Conservation (phyloP, 2,329 filamentous ascomycete species). For the Ophioceras dolichostomum region DNA sequence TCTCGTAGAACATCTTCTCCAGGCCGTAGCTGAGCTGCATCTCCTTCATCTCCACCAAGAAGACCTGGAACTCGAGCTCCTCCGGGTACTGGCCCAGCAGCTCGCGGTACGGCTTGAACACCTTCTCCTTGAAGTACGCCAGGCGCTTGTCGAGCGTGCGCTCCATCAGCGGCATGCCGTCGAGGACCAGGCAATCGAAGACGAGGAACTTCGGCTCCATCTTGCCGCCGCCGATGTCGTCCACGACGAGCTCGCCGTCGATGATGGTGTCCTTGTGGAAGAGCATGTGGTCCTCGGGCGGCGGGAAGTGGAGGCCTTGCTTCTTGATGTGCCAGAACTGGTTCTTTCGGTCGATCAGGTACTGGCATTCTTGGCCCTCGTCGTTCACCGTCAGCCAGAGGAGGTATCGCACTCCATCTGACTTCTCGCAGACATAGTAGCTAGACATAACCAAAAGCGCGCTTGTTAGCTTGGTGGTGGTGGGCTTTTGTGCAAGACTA, state of each 20-base stretch:
- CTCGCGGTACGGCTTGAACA: constrained; percentile 59
- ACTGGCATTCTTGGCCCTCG: constrained; percentile 55
- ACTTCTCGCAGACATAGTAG: constrained; percentile 98
- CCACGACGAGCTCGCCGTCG: constrained; percentile 87
- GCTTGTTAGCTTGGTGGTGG: too few species aligned
- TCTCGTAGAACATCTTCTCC: constrained; percentile 81
- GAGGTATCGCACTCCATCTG: constrained; percentile 91
- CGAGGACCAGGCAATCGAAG: constrained; percentile 83
- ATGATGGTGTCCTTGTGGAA: constrained; percentile 77
- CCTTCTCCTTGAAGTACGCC: constrained; percentile 68
- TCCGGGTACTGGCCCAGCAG: constrained; percentile 54
- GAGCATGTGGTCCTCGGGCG: constrained; percentile 43
- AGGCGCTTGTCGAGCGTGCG: constrained; percentile 79
- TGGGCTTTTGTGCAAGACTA: too few species aligned
- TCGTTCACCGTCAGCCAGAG: constrained; percentile 70
- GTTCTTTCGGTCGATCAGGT: constrained; percentile 95
- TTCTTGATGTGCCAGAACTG: constrained; percentile 80
- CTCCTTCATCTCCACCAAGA: constrained; percentile 75
- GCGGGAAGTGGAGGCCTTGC: constrained; percentile 66
- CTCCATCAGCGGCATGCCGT: constrained; percentile 62
- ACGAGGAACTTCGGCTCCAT: constrained; percentile 73
- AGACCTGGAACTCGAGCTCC: constrained; percentile 59
- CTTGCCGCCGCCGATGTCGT: constrained; percentile 56
- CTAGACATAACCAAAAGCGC: constrained; percentile 28
- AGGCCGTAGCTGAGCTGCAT: constrained; percentile 85